Evolutionary conservation across 1,284 basidiomycete genomes (phyloP).

Genomic region (Irpex lacteus): DNA sequence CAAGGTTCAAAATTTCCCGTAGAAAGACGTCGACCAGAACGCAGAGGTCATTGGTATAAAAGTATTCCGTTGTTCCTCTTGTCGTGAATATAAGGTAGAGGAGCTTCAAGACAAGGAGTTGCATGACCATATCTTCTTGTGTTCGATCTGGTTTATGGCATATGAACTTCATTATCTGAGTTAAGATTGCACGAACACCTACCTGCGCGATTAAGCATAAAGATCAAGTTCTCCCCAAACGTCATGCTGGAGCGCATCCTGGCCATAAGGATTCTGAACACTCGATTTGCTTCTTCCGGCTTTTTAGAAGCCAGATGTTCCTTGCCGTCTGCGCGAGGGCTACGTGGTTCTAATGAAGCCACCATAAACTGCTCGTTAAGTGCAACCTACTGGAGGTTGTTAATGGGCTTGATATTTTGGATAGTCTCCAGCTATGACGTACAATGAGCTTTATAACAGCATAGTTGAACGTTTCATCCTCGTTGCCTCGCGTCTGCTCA

Average conservation of each 20-base stretch:
- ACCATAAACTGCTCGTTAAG: conserved; percentile 99
- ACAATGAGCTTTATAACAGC: conserved; percentile 92
- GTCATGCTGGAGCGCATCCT: conserved; percentile 86
- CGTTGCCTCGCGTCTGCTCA: conserved; percentile 84
- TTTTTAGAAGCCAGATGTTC: conserved; percentile 13
- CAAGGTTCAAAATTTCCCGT: conserved; percentile 86
- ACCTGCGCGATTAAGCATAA: conserved; percentile 96
- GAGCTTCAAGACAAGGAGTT: conserved; percentile 91
- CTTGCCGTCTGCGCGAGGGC: conserved; percentile 10
- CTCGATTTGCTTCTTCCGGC: conserved; percentile 63
- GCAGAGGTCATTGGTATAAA: conserved; percentile 96
- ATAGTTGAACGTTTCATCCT: conserved; percentile 93
- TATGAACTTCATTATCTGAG: background rate
- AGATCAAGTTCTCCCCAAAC: conserved; percentile 98
- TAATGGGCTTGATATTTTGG: background rate
- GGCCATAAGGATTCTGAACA: conserved; percentile 81
- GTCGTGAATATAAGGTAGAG: conserved; percentile 96
- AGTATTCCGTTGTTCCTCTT: conserved; percentile 90
- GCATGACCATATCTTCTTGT: conserved; percentile 91
- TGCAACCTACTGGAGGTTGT: conserved; percentile 57
- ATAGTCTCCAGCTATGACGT: conserved; percentile 24
- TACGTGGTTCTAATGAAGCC: conserved; percentile 42
- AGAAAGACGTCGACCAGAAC: conserved; percentile 97
- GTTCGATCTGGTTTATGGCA: conserved; percentile 57
- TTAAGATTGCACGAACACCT: conserved; percentile 30